Evolutionary conservation across 2,329 filamentous ascomycete species (phyloP), one percentile per base, ranked within the genome.

Genomic region (Neonectria neomacrospora): DNA sequence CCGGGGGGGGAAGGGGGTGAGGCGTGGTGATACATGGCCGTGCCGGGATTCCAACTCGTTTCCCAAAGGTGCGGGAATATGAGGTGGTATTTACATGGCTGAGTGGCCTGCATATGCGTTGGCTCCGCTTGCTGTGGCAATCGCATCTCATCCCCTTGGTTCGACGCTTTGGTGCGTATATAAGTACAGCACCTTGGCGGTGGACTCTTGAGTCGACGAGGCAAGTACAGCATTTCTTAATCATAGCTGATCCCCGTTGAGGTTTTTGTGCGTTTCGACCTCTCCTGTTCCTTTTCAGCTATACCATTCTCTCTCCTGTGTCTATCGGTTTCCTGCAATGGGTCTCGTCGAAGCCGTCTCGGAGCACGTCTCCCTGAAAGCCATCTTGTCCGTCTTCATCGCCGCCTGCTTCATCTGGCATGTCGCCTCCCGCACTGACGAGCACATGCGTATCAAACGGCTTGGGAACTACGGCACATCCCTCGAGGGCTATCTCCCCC

Each of bases 311-410:
- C 20, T 16, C 16, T 45, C 10, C 20, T 5, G 7, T 20, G 12
- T 41, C 37, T 44, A 42, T 32, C 22, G n/a, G 12, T 11, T 26
- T 20, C 32, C 41, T 67, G 75, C 30, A 59, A 86, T 86, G 80
- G 80, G 86, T 68, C 75, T 87, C 22, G 74, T 88, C 53, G 86
- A 88, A 69, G 70, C 78, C 34, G 58, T 84, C 30, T 50, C 85
- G 64, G 77, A 79, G 61, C 75, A 80, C 61, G 69, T 82, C 71
- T 85, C 85, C 60, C 67, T 80, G 55, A 80, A 77, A 61, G 74
- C 75, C 55, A 66, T 80, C 18, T 58, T 80, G 50, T 54, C 82
- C 30, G 74, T 81, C 65, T 23, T 81, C 34, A 63, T 80, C 6
- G 75, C 75, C 48, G 71, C 77, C 11, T 80, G 80, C 50, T 58